Base-by-base conservation (phyloP, 352 stramenopile species). In the Plasmopara halstedii region DNA sequence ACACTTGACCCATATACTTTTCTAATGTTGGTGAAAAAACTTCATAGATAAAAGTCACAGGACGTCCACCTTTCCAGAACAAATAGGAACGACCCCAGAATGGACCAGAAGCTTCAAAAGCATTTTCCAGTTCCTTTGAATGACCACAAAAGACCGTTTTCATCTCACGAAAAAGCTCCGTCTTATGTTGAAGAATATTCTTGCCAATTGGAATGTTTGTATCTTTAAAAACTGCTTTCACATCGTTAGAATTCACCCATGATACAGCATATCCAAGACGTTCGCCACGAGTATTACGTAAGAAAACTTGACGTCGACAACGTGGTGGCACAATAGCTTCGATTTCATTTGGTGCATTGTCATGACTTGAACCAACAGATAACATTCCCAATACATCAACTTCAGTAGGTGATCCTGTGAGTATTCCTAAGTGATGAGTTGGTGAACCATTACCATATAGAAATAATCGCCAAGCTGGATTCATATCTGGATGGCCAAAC, bases 1-100 rank as follows among this genome's bases (percentile, higher is more conserved):
- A 53, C 23, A 86, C 72, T 9, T 78, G 58, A 37, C 82, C 82
- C 73, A 94, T 83, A 65, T 90, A 89, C 46, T 76, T 69, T 38
- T 85, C 68, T 8, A 94, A 58, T 25, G 54, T 57, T 1, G 82
- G 82, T 19, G 82, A 91, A 53, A 94, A 94, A 8, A 94, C 82
- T 49, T 94, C 82, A 64, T 94, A 94, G 56, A 94, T 91, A 59
- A 89, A 85, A 48, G 79, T 88, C 3, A 91, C 66, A 22, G 82
- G 77, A 11, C 74, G 61, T 10, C 76, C 78, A 15, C 76, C 70
- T 33, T 83, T 83, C 82, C 82, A 90, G 60, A 94, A 94, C 14
- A 94, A 55, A 42, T 94, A 94, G 20, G 75, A 87, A 32, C 82
- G 77, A 11, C 82, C 82, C 79, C 79, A 94, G 57, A 91, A 90